A percentile compares a stretch with the other conserved stretches of the same genome.
Evolutionary conservation across 1,284 basidiomycete genomes (phyloP).

Genomic region (Leccinum subrobustum): DNA sequence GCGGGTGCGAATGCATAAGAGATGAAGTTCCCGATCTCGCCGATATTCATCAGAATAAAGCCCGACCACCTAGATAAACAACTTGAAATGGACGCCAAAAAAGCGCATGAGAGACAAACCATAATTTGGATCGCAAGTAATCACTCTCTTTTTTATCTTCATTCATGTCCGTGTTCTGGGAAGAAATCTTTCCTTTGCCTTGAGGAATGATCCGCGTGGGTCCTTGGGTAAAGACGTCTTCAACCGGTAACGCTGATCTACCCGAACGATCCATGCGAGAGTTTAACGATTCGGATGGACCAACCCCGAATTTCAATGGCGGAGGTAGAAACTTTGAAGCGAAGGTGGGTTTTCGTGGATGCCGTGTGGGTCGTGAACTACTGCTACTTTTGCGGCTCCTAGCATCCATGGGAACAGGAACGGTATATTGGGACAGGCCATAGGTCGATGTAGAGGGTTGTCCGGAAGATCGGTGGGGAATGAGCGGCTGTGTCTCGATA

Average conservation of each 20-base stretch:
- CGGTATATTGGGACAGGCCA: slow-evolving; percentile 11
- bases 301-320: slow-evolving; percentile 7
- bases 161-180: background rate
- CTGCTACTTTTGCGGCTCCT: slow-evolving; percentile 29
- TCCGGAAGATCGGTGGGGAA: slow-evolving; percentile 26
- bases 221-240: slow-evolving; percentile 23
- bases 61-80: slow-evolving; percentile 79
- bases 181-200: slow-evolving; percentile 6
- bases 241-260: slow-evolving; percentile 32
- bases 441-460: slow-evolving; percentile 21
- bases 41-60: slow-evolving; percentile 85
- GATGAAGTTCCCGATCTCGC: slow-evolving; percentile 90
- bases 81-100: background rate
- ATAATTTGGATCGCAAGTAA: slow-evolving; percentile 83
- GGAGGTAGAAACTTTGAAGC: slow-evolving; percentile 25
- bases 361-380: slow-evolving; percentile 17
- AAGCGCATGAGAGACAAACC: slow-evolving; percentile 43
- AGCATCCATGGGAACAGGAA: slow-evolving; percentile 15
- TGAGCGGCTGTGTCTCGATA: slow-evolving; percentile 31
- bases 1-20: slow-evolving; percentile 90
- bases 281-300: slow-evolving; percentile 6
- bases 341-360: slow-evolving; percentile 24
- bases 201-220: slow-evolving; percentile 6
- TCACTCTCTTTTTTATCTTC: slow-evolving; percentile 49
- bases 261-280: slow-evolving; percentile 12